Evolutionary conservation across 2,329 filamentous ascomycete species (phyloP).

Genomic region (Leptodontidium sp.): DNA sequence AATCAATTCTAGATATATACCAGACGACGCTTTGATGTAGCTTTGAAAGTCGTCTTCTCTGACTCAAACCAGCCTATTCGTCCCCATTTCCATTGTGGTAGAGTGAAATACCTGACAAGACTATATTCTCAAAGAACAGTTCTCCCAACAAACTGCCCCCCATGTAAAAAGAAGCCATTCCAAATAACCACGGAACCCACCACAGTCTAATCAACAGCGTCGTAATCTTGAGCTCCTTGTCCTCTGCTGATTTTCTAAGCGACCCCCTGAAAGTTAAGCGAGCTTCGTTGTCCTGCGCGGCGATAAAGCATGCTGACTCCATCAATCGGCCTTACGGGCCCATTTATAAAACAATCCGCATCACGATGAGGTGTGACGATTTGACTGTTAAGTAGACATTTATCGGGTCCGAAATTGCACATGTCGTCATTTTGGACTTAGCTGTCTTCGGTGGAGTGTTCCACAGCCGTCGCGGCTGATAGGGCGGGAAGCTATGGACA

Average conservation of each 20-base stretch:
- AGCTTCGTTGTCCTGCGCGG: not conserved
- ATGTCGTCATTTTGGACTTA: not conserved
- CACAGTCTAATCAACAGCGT: too few relatives aligned
- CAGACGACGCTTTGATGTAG: too few relatives aligned
- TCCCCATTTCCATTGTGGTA: too few relatives aligned
- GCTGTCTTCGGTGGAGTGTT: not conserved
- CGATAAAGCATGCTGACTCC: constrained; percentile 16
- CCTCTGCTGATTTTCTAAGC: not conserved
- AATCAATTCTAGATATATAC: too few relatives aligned
- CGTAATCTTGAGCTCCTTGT: too few relatives aligned
- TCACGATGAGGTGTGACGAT: not conserved
- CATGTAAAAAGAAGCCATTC: too few relatives aligned
- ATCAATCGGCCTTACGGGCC: not conserved
- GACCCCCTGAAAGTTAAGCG: not conserved
- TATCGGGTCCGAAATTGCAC: not conserved
- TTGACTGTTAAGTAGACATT: not conserved
- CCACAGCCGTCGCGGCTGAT: not conserved
- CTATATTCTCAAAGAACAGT: too few relatives aligned
- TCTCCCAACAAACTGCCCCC: too few relatives aligned
- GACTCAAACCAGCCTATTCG: too few relatives aligned
- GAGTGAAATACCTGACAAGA: too few relatives aligned
- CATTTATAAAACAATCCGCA: not conserved
- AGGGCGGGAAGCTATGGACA: not conserved
- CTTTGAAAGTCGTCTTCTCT: too few relatives aligned
- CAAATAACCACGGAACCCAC: too few relatives aligned